Evolutionary conservation across 768 basidiomycete species (phyloP), one percentile per base, ranked within the genome.

Genomic region (Sarcomyxa edulis): DNA sequence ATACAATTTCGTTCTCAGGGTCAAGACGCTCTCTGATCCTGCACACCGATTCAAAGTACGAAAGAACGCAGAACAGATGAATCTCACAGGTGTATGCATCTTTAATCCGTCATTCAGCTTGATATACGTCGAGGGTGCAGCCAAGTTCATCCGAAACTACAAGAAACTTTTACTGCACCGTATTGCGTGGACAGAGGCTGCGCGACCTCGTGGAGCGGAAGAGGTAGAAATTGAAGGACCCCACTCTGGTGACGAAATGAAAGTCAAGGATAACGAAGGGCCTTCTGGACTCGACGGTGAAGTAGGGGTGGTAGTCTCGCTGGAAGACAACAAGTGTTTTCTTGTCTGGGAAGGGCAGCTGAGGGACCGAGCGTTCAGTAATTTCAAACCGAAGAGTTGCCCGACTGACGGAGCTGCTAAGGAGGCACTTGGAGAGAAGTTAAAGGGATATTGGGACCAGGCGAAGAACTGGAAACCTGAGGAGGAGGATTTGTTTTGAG

Each of bases 41-140:
- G 72, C 88, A 8, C 96, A 99, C 51, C 83, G 88, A 44, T 97
- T 91, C 72, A 99, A 98, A 68, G 88, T 97, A 37, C 81, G 88
- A 42, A 93, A 89, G 70, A 98, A 98, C 51, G 96, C 96, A 1
- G 88, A 95, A 53, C 92, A 96, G 56, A 71, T 84, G 56, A 81
- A 78, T 44, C 69, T 98, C 10, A 83, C 89, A 0, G 96, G 96
- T 7, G 65, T 94, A 24, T 92, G 88, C 53, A 84, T 96, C 53
- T 91, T 92, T 74, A 81, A 94, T 54, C 85, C 92, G 0, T 63
- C 74, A 21, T 97, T 97, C 69, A 83, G 75, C 51, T 73, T 98
- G 68, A 80, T 99, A 32, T 87, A 95, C 49, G 89, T 96, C 41
- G 96, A 99, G 58, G 96, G 96, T 27, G 86, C 86, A 0, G 62